Conservation (phyloP, 2,329 filamentous ascomycete genomes). For the Cyclaneusma minus region DNA sequence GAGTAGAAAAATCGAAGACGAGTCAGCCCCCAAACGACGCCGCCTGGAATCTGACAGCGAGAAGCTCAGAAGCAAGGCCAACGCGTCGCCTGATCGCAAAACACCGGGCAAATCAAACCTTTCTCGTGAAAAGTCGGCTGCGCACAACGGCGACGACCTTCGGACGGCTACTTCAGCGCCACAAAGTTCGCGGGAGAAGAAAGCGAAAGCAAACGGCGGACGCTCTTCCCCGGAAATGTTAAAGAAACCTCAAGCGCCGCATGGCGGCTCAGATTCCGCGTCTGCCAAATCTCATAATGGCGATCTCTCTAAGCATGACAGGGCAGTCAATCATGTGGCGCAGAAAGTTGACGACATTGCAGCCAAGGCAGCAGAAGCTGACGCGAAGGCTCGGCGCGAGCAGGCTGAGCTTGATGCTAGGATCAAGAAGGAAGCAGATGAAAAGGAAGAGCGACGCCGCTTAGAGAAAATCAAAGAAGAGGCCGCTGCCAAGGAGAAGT, state of each 20-base stretch:
- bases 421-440: conserved; percentile 1
- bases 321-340: too few species aligned
- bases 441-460: conserved; percentile 18
- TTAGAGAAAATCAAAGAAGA: neutral
- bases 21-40: conserved; percentile 37
- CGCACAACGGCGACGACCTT: conserved; percentile 5
- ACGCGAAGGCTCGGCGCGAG: too few species aligned
- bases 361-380: too few species aligned
- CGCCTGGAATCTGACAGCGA: conserved; percentile 34
- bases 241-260: too few species aligned
- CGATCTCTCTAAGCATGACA: too few species aligned
- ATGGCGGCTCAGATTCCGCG: too few species aligned
- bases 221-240: too few species aligned
- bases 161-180: conserved; percentile 3
- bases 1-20: conserved; percentile 33
- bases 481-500: conserved; percentile 6
- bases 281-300: too few species aligned
- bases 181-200: conserved; percentile 20
- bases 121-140: conserved; percentile 8
- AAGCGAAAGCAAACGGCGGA: conserved; percentile 17
- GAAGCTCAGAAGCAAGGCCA: conserved; percentile 10
- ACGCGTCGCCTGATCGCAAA: conserved; percentile 15
- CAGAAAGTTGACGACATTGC: too few species aligned
- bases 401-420: too few species aligned
- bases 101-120: conserved; percentile 7